Evolutionary conservation across 768 basidiomycete genomes (phyloP).

Genomic region (Neoboletus brunneissimus): DNA sequence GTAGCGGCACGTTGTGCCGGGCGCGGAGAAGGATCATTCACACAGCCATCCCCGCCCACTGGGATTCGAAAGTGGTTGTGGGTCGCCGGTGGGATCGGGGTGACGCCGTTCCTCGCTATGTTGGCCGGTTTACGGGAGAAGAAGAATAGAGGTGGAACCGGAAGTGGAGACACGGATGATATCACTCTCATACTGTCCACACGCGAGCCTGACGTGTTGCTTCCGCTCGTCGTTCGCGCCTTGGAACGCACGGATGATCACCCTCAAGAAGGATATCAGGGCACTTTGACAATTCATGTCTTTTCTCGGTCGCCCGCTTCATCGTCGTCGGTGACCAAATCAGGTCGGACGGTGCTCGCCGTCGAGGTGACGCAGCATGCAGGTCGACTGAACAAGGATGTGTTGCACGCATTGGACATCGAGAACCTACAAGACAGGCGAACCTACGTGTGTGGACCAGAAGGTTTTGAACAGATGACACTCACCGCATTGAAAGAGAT

Average conservation of each 20-base stretch:
- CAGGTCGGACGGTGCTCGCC: slow-evolving; percentile 13
- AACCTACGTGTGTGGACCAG: slow-evolving; percentile 53
- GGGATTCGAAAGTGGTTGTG: slow-evolving; percentile 40
- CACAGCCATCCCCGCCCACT: background rate
- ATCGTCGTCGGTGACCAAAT: background rate
- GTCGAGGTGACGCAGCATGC: slow-evolving; percentile 18
- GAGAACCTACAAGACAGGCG: slow-evolving; percentile 24
- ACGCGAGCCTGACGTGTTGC: slow-evolving; percentile 50
- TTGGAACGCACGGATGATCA: background rate
- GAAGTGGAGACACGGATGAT: slow-evolving; percentile 23
- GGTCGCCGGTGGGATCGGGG: slow-evolving; percentile 62
- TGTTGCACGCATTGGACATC: slow-evolving; percentile 4
- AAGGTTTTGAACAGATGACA: slow-evolving; percentile 41
- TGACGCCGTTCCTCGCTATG: slow-evolving; percentile 67
- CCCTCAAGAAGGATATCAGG: background rate
- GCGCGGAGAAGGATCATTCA: background rate
- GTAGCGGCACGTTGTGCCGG: background rate
- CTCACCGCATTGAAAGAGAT: slow-evolving; percentile 33
- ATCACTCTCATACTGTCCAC: slow-evolving; percentile 50
- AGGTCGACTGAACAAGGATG: slow-evolving; percentile 17
- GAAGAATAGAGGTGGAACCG: background rate
- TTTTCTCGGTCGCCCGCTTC: slow-evolving; percentile 27
- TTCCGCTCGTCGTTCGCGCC: slow-evolving; percentile 35
- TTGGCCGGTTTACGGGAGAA: slow-evolving; percentile 25
- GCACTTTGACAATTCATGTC: slow-evolving; percentile 37